Evolutionary conservation across 2,329 filamentous ascomycete genomes (phyloP), one percentile per base, ranked within the genome.

Genomic region (Colletotrichum sp.): DNA sequence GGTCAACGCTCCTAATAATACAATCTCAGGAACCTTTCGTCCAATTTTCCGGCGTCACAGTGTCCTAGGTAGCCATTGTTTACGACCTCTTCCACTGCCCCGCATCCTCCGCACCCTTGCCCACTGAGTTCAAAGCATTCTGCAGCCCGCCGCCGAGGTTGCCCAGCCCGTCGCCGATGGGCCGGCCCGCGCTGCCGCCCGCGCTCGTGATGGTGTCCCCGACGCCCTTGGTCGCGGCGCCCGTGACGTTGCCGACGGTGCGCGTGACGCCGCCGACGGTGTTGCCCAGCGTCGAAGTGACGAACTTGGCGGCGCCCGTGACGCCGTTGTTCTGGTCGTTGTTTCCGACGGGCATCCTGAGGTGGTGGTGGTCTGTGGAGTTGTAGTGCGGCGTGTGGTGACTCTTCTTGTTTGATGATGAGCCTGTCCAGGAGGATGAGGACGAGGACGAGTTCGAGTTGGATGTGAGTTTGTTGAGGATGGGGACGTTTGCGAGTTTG

Each of bases 61-160:
- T 22, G 11, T n/a, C 32, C 22, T 27, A 8, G 25, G 15, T 11
- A 39, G 16, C 8, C 5, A 2, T 19, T 32, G 8, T 11, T 63
- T 16, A 77, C 8, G 75, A 78, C 6, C 68, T 86, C 84, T 89
- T 90, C 90, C 90, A 91, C 80, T 91, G 83, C 5, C 91, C 91
- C 13, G 90, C 90, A 79, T 91, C 85, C 83, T 92, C 90, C 8
- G 90, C 87, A 0, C 90, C 90, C 82, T 89, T 87, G 16, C 88
- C 87, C 3, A 91, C 85, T 63, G 82, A 84, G 59, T 85, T 84
- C 48, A 86, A 82, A 3, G 89, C 91, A 60, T 86, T 84, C 83
- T 92, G 86, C 4, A 93, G 78, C 1, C 90, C 90, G 3, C 86
- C 88, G 8, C 90, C 90, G 9, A 91, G 80, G 78, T 87, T 89